Evolutionary conservation across 1,284 basidiomycete genomes (phyloP).

Genomic region (Cutaneotrichosporon sp.): DNA sequence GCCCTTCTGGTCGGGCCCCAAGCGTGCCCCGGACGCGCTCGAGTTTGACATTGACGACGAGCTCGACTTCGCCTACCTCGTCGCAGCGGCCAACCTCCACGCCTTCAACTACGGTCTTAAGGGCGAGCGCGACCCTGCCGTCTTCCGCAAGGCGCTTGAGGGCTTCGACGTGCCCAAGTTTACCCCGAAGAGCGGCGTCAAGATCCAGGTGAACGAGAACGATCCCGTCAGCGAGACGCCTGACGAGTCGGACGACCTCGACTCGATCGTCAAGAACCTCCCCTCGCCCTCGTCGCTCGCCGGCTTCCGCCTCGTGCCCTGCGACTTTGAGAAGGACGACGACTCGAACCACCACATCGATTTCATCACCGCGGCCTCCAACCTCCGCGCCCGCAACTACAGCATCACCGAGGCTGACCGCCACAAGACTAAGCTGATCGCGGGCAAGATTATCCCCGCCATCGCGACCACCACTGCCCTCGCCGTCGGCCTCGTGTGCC

Average conservation of each 20-base stretch:
- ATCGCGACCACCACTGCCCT: constrained; percentile 98
- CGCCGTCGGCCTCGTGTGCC: constrained; percentile 90
- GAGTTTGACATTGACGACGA: constrained; percentile 81
- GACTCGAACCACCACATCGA: constrained; percentile 98
- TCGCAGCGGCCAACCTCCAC: constrained; percentile 93
- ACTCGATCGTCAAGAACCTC: constrained; percentile 65
- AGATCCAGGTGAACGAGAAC: constrained; percentile 93
- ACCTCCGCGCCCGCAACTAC: constrained; percentile 96
- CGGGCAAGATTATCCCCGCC: constrained; percentile 99
- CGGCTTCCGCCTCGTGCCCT: constrained; percentile 90
- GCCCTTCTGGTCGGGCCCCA: constrained; percentile 97
- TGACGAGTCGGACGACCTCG: constrained; percentile 60
- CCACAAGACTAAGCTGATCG: constrained; percentile 97
- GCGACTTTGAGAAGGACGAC: constrained; percentile 99
- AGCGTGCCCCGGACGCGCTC: constrained; percentile 94
- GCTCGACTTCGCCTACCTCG: constrained; percentile 84
- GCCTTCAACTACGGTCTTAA: constrained; percentile 98
- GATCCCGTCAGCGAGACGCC: constrained; percentile 71
- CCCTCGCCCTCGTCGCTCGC: constrained; percentile 88
- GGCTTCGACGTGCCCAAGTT: constrained; percentile 92
- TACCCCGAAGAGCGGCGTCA: constrained; percentile 85
- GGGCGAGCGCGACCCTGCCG: constrained; percentile 75
- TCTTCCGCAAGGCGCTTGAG: constrained; percentile 84
- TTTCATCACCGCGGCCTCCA: constrained; percentile 98
- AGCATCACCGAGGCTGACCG: constrained; percentile 83